Evolutionary conservation across 768 basidiomycete species (phyloP), one percentile per base, ranked within the genome.

Genomic region (Dacryopinax spathularia): DNA sequence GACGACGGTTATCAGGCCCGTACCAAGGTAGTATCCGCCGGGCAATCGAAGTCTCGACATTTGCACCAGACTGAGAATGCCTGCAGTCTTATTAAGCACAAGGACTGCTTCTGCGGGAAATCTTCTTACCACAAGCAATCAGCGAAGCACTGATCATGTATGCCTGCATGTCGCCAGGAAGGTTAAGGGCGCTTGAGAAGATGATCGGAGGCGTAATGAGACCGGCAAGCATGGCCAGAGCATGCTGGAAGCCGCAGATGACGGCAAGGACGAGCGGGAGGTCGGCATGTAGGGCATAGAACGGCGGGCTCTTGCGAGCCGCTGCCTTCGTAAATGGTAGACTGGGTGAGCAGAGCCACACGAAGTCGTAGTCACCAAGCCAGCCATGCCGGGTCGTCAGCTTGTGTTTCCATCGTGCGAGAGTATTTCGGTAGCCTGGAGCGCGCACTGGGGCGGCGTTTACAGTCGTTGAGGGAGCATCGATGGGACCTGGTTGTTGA

Each of bases 201-300:
- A 89, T 87, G 68, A 90, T 90, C 0, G 90, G 89, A 0, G 89
- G 90, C 0, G 87, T 88, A 68, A 91, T 89, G 41, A 89, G 76
- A 1, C 87, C 88, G 1, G 87, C 88, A 16, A 89, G 79, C 89
- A 91, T 91, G 1, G 87, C 88, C 10, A 90, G 81, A 1, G 86
- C 81, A 60, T 70, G 68, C 64, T 74, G 73, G 34, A 73, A 73
- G 0, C 90, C 89, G 66, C 82, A 83, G 0, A 86, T 78, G 33
- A 90, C 81, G 1, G 88, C 87, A 18, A 91, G 79, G 2, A 85
- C 67, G 33, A 90, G 78, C 1, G 89, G 90, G 3, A 91, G 75
- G 25, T 88, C 83, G 31, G 81, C 82, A 61, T 90, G 79, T 5
- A 91, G 74, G 1, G 82, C 82, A 67, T 89, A 91, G 74, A 91